phyloP scores from a whole-genome alignment of 1,139 yeast species.

The Blastobotrys serpentis region DNA sequence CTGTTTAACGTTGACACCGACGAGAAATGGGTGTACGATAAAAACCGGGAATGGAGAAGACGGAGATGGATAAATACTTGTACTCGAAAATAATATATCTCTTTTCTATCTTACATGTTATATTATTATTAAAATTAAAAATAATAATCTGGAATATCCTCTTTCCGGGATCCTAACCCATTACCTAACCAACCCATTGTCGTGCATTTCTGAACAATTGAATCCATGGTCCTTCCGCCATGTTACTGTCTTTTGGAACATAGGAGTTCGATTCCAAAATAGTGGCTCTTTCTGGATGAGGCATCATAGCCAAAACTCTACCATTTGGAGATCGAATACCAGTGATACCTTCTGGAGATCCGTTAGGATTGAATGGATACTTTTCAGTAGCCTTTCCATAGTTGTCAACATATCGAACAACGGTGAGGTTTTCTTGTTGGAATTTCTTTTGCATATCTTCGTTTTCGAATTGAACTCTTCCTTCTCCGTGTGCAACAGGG shows the following conservation, averaged over 20 bases:
- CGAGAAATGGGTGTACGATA: slow-evolving; percentile 38
- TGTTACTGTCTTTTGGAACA: slow-evolving; percentile 59
- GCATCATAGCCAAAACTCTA: slow-evolving; percentile 98
- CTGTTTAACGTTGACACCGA: slow-evolving; percentile 28
- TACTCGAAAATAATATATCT: slow-evolving; percentile 17
- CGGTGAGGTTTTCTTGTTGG: slow-evolving; percentile 53
- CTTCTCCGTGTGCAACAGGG: slow-evolving; percentile 99
- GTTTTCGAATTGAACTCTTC: slow-evolving; percentile 71
- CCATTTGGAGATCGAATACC: slow-evolving; percentile 91
- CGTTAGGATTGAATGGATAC: slow-evolving; percentile 96
- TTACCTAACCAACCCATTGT: slow-evolving; percentile 72
- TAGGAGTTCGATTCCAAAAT: slow-evolving; percentile 88
- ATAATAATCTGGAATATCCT: too few species aligned
- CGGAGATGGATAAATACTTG: slow-evolving; percentile 34
- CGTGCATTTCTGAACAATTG: slow-evolving; percentile 91
- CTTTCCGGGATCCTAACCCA: not conserved
- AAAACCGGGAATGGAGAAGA: slow-evolving; percentile 25
- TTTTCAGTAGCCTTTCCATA: slow-evolving; percentile 78
- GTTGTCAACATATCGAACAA: slow-evolving; percentile 83
- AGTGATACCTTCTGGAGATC: slow-evolving; percentile 89
- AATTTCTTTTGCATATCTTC: slow-evolving; percentile 45
- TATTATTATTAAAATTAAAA: not conserved
- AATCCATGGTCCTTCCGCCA: slow-evolving; percentile 81
- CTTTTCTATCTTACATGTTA: slow-evolving; percentile 3
- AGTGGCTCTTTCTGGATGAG: slow-evolving; percentile 96